Evolutionary conservation across 1,139 yeast species (phyloP), one percentile per base, ranked within the genome.

Genomic region (Zhuliangozyma parablackwelliae): DNA sequence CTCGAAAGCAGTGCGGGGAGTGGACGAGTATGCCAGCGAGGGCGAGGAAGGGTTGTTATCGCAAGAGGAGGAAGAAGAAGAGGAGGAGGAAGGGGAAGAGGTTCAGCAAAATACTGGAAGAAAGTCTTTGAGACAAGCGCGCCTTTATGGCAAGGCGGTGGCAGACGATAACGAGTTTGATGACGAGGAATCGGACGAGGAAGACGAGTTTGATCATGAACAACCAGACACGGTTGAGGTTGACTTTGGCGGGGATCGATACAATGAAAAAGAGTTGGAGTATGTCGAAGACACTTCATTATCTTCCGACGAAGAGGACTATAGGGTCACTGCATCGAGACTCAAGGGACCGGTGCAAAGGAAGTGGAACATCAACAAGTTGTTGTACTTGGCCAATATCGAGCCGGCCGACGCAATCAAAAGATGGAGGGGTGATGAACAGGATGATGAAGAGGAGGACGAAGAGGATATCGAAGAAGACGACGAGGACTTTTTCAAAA

Each of bases 361-460:
- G 69, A 63, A 68, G 43, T 86, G 95, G 90, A 86, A 92, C 56
- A 78, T 92, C 43, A 81, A 84, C 51, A 87, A 85, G 54, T 65
- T 92, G 39, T 65, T 92, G 9, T 92, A 92, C 56, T 71, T 84
- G 77, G 78, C 81, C 38, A 84, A 85, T 47, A 66, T 88, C 30
- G 76, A 80, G 7, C 92, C 97, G 1, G 66, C 65, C 0, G 95
- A 86, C 38, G 96, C 78, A 23, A 65, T 90, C 33, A 69, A 65
- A 34, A 76, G 92, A 57, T 90, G 97, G 96, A 79, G 59, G 47
- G 71, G 65, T 9, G 69, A 65, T 28, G 65, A 51, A 1, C 68
- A 63, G 3, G 74, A 66, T 5, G 76, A 65, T 16, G 77, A 63
- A 6, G 71, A 65, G 16, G 66, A 61, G 11, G 75, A 69, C 10